Conservation (phyloP, 371 early-diverging fungal species). For the Apophysomyces ossiformis region DNA sequence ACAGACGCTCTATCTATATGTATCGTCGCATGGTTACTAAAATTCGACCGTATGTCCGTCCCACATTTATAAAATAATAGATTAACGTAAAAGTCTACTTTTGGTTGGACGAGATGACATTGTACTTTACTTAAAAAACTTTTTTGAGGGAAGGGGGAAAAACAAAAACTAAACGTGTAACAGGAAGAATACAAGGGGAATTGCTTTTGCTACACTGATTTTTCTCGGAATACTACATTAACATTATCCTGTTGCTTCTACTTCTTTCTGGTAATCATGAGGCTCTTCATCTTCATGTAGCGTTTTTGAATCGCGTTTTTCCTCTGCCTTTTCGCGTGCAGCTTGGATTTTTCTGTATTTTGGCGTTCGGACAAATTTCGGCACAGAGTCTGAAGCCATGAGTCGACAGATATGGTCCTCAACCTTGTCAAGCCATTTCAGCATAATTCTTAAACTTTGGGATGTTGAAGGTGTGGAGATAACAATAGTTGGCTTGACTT, state of each 20-base stretch:
- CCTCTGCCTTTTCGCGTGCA: slow-evolving; percentile 9
- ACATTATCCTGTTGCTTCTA: not conserved
- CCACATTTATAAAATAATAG: no score
- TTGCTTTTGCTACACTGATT: slow-evolving; percentile 3
- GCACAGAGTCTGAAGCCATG: slow-evolving; percentile 82
- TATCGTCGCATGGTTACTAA: no score
- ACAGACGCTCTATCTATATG: no score
- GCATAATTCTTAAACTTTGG: slow-evolving; percentile 47
- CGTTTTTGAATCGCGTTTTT: slow-evolving; percentile 10
- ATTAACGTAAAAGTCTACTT: no score
- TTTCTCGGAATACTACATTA: not conserved
- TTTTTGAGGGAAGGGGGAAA: not conserved
- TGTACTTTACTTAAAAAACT: not conserved
- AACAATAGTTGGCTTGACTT: slow-evolving; percentile 41
- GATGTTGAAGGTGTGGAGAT: slow-evolving; percentile 46
- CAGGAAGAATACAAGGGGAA: slow-evolving; percentile 1
- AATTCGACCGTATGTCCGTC: no score
- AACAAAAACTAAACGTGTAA: not conserved
- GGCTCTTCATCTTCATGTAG: not conserved
- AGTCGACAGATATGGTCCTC: slow-evolving; percentile 76
- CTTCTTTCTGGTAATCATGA: not conserved
- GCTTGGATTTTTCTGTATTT: slow-evolving; percentile 52
- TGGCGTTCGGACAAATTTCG: slow-evolving; percentile 75
- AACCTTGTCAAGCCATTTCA: slow-evolving; percentile 64
- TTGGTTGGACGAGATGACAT: not conserved